Percentiles rank a stretch among this genome's conserved stretches.
Conservation (phyloP, 495 filamentous ascomycete species). For the Niebla homalea region DNA sequence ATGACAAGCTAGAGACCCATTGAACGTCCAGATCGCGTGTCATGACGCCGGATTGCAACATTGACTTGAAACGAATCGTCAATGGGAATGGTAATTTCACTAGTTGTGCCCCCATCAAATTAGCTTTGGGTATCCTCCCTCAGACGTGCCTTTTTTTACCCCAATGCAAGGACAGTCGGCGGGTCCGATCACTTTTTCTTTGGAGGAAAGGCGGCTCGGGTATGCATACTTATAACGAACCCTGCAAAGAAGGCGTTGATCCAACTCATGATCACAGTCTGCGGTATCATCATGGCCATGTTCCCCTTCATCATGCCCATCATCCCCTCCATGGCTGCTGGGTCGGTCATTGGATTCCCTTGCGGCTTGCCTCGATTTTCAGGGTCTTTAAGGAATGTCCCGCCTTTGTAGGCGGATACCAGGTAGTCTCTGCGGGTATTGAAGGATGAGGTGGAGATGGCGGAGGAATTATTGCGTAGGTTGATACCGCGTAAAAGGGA, state of each 20-base stretch:
- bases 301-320: slow-evolving; percentile 99
- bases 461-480: slow-evolving; percentile 64
- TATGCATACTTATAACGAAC: slow-evolving; percentile 77
- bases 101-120: slow-evolving; percentile 19
- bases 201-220: not conserved
- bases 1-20: slow-evolving; percentile 96
- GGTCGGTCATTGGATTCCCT: slow-evolving; percentile 91
- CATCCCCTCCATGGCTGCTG: slow-evolving; percentile 98
- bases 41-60: slow-evolving; percentile 92
- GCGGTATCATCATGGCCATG: slow-evolving; percentile 99
- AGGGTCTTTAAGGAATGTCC: slow-evolving; percentile 80
- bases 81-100: slow-evolving; percentile 98
- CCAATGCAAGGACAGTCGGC: not conserved
- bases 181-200: not conserved
- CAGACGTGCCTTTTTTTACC: not conserved
- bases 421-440: slow-evolving; percentile 65
- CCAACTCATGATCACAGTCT: slow-evolving; percentile 98
- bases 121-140: not conserved
- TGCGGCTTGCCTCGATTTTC: slow-evolving; percentile 72
- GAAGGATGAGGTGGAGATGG: slow-evolving; percentile 65
- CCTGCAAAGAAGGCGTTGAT: slow-evolving; percentile 98
- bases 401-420: slow-evolving; percentile 65
- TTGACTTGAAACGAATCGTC: slow-evolving; percentile 96
- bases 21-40: slow-evolving; percentile 91
- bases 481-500: slow-evolving; percentile 74